Evolutionary conservation across 768 basidiomycete species (phyloP), one percentile per base, ranked within the genome.

Genomic region (Naganishia onofrii): DNA sequence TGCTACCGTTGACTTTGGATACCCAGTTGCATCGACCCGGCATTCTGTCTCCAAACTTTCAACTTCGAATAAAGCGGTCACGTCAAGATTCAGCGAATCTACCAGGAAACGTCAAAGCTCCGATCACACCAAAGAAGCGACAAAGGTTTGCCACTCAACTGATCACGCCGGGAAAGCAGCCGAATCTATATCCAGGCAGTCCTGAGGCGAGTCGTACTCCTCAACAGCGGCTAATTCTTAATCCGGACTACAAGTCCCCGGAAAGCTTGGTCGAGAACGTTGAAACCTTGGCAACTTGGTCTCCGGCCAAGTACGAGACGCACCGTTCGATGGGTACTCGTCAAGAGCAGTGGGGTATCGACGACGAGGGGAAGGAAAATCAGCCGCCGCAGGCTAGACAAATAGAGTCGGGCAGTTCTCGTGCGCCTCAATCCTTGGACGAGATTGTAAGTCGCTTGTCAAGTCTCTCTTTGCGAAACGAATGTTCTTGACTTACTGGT

Each of bases 281-380:
- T 3, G 68, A 69, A 28, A 69, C 68, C 2, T 29, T 69, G 28
- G 68, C 68, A 15, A 69, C 68, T 34, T 69, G 68, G 68, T 69
- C 68, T 1, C 68, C 68, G n/a, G 68, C 57, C 44, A 69, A 69
- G 46, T 63, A 29, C 36, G 29, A 55, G 38, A 32, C 68, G 2
- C 19, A 28, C 8, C 34, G 32, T n/a, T 58, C 34, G 32, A 3
- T 19, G 15, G 21, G 23, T 23, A 34, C 57, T 8, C 19, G 15
- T 9, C 54, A 55, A 31, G 54, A 31, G 28, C 54, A 29, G 7
- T 31, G 19, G 21, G 29, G 28, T 4, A 19, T 55, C 6, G 26
- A 17, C 32, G 26, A 34, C 7, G 54, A 55, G 42, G 60, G 23
- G 9, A 63, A 63, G 60, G 60, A 63, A 26, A 63, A 63, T 21